Evolutionary conservation across 2,329 filamentous ascomycete genomes (phyloP), one percentile per base, ranked within the genome.

Genomic region (Fusarium incarnatum): DNA sequence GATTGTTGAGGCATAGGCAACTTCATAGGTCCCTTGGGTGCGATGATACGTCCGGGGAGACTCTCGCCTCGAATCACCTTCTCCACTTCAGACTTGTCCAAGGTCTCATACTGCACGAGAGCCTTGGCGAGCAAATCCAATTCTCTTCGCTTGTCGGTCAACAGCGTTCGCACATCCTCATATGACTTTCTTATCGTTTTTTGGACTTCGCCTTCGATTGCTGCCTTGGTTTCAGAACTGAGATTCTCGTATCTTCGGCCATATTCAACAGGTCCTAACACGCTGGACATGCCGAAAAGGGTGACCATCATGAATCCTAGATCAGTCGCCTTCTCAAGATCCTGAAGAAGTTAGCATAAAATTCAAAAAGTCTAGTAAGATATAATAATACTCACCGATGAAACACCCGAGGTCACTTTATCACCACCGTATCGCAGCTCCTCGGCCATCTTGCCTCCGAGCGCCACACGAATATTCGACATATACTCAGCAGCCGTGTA

Each of bases 391-490:
- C 90, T 80, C 86, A 94, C 92, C 56, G 87, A 87, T 56, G 92
- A 92, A 59, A 94, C 94, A 69, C 96, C 96, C 71, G 92, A 95
- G 1, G 94, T 97, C 42, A 98, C 94, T 72, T 94, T 92, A 72
- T 97, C 93, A n/a, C 90, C 84, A 28, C 96, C 96, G 76, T 94
- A 99, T 54, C 96, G 89, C 71, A 99, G 88, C 81, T 98, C 94
- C 79, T 97, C 94, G 0, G 92, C 94, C 71, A 94, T 92, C 80
- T 95, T 96, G 58, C 94, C 94, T 72, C 94, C 94, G 83, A 97
- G 90, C 40, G 88, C 87, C 25, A 94, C 88, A 75, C 94, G 93
- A 64, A 97, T 94, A 55, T 89, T 85, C 34, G 93, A 91, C 72
- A 94, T 84, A 74, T 94, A 94, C 77, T 99, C 93, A 58, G 89